A percentile compares a stretch with the other conserved stretches of the same genome.
These are phyloP conservation scores for Narthecium ossifragum DNA, from an alignment of 106 monocot species.

Conservation along the genomic window DNA sequence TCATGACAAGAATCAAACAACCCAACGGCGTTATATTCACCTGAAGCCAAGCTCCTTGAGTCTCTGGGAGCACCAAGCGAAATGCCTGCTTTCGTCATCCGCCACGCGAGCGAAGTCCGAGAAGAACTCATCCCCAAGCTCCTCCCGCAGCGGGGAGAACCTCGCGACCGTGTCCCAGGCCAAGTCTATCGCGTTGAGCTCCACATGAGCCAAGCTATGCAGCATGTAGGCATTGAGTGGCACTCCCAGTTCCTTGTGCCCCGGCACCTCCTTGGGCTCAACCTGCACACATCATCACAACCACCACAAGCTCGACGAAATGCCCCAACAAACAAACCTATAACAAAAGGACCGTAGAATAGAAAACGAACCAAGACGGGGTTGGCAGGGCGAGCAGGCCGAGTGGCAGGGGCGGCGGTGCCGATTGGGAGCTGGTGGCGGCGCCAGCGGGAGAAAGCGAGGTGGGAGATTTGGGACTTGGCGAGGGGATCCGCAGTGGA, in stretches of 20 bases:
- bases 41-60: constrained; percentile 82
- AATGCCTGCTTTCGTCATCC: constrained; percentile 95
- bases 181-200: constrained; percentile 90
- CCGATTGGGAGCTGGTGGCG: constrained; percentile 41
- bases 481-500: constrained; percentile 65
- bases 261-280: constrained; percentile 53
- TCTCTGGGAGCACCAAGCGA: constrained; percentile 84
- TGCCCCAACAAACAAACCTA: not conserved
- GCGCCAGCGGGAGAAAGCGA: constrained; percentile 55
- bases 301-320: constrained; percentile 28
- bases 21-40: constrained; percentile 13
- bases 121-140: constrained; percentile 75
- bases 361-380: constrained; percentile 37
- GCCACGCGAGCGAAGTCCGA: constrained; percentile 83
- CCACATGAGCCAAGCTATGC: constrained; percentile 86
- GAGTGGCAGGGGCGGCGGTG: constrained; percentile 26
- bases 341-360: not conserved
- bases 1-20: not conserved
- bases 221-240: constrained; percentile 91
- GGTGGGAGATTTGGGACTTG: constrained; percentile 62
- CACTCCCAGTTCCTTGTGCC: constrained; percentile 65
- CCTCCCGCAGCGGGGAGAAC: constrained; percentile 38
- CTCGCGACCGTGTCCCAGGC: constrained; percentile 95
- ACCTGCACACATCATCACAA: constrained; percentile 36
- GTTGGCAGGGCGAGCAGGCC: constrained; percentile 55